Base-by-base conservation (phyloP, 345 rosid genomes). In the Limnanthes douglasii region DNA sequence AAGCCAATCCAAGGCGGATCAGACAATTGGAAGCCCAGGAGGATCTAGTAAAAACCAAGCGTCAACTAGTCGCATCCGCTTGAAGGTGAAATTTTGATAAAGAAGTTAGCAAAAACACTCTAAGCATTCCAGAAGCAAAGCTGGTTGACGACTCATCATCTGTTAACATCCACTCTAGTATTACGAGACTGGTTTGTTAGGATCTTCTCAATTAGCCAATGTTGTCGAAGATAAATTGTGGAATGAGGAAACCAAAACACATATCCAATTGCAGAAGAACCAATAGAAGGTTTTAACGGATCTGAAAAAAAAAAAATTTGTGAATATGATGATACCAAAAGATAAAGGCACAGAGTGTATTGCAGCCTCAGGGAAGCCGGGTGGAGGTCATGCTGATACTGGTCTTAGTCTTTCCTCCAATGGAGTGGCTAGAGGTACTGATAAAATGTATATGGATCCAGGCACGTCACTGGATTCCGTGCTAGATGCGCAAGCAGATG, bases 401-500 rank as follows among this genome's bases (percentile, higher is more conserved):
- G 24, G 21, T 54, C 12, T 18, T n/a, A n/a, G n/a, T n/a, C 20
- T 30, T 34, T 36, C 59, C 34, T 41, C 62, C 27, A 54, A 34
- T 57, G 22, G 38, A 24, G 52, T 57, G 54, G 67, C 26, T 61
- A 67, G 31, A 39, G 60, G 53, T 9, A 43, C 31, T 38, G 73
- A 60, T 46, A 64, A 58, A 37, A 51, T 43, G 20, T 62, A 70
- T 47, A 30, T 68, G 43, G 82, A 70, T 53, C 64, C 85, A 36
- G 94, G 75, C 61, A 84, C 96, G 46, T 90, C 98, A 47, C 98
- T 96, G 5, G 98, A 90, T 69, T 20, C 52, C 41, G 64, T 59
- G 59, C 78, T 79, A 45, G 98, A 74, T 43, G 45, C 60, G 31
- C 61, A 41, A 31, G 57, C 37, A 60, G 81, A 52, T 46, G 62